A percentile compares a stretch with the other conserved stretches of the same genome.
Conservation (phyloP, 495 filamentous ascomycete genomes). For the Tuber aestivum region DNA sequence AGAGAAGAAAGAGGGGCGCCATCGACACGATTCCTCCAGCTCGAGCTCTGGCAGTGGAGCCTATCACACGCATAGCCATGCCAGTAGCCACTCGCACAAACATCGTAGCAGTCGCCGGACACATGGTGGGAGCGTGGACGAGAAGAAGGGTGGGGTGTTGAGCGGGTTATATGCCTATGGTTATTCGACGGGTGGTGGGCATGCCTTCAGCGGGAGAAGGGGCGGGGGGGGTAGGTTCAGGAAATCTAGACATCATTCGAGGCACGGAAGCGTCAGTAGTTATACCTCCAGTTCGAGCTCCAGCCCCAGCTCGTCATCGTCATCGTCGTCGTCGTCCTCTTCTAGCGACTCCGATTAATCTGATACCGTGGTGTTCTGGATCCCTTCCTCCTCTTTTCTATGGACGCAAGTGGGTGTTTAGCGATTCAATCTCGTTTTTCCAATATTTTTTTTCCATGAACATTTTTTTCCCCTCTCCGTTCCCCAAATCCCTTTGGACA, state of each 20-base stretch:
- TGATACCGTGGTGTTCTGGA: constrained; percentile 4
- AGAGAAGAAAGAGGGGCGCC: constrained; percentile 36
- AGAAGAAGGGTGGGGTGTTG: constrained; percentile 38
- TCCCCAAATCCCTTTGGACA: not conserved
- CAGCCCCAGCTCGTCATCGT: constrained; percentile 26
- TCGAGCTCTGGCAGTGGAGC: constrained; percentile 14
- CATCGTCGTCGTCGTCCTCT: not conserved
- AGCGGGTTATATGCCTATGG: constrained; percentile 36
- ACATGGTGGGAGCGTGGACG: constrained; percentile 19
- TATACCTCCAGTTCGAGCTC: constrained; percentile 18
- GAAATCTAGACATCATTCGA: constrained; percentile 18
- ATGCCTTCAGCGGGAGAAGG: constrained; percentile 21
- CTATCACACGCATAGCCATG: constrained; percentile 13
- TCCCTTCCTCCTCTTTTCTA: not conserved
- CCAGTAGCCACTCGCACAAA: constrained; percentile 25
- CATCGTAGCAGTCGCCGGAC: not conserved
- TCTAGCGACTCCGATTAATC: constrained; percentile 7
- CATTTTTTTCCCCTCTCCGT: not conserved
- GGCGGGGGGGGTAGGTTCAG: constrained; percentile 38
- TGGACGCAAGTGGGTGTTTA: not conserved
- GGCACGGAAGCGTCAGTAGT: constrained; percentile 28
- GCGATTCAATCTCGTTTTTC: not conserved
- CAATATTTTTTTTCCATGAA: not conserved
- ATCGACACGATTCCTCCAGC: constrained; percentile 38
- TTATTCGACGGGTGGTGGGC: constrained; percentile 42